These are phyloP conservation scores for Trichoderma oligosporum DNA, from an alignment of 2,329 filamentous ascomycete species.

Conservation along the genomic window DNA sequence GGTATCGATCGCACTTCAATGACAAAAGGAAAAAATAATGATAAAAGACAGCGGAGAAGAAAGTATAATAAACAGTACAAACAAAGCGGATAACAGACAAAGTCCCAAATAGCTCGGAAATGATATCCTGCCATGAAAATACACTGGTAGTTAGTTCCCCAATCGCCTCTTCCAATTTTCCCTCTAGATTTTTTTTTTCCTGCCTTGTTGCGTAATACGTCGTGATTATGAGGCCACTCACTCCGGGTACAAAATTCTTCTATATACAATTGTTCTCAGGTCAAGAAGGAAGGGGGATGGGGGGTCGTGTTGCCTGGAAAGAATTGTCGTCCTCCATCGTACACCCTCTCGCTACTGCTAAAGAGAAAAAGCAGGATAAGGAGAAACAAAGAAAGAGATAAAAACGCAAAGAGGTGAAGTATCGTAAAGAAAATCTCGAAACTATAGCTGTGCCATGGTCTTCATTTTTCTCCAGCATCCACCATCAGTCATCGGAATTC, in stretches of 20 bases:
- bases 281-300: too few relatives aligned
- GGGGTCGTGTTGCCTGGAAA: background rate
- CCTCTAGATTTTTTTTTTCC: slow-evolving; percentile 15
- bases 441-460: background rate
- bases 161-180: slow-evolving; percentile 3
- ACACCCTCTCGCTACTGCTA: background rate
- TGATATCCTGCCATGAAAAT: slow-evolving; percentile 1
- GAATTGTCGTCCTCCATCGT: background rate
- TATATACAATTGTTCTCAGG: slow-evolving; percentile 16
- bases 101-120: background rate
- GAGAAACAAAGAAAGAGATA: background rate
- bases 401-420: background rate
- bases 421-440: background rate
- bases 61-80: background rate
- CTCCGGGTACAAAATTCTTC: background rate
- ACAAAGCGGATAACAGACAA: background rate
- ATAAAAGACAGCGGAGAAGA: background rate
- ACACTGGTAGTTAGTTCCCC: background rate
- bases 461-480: background rate
- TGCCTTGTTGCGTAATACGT: slow-evolving; percentile 13
- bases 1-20: slow-evolving; percentile 15
- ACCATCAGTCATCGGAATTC: background rate
- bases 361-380: background rate
- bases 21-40: background rate
- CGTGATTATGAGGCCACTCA: slow-evolving; percentile 12